A percentile compares a stretch with the other conserved stretches of the same genome.
phyloP scores from a whole-genome alignment of 352 stramenopile species.

The Globisporangium heterothallicum region DNA sequence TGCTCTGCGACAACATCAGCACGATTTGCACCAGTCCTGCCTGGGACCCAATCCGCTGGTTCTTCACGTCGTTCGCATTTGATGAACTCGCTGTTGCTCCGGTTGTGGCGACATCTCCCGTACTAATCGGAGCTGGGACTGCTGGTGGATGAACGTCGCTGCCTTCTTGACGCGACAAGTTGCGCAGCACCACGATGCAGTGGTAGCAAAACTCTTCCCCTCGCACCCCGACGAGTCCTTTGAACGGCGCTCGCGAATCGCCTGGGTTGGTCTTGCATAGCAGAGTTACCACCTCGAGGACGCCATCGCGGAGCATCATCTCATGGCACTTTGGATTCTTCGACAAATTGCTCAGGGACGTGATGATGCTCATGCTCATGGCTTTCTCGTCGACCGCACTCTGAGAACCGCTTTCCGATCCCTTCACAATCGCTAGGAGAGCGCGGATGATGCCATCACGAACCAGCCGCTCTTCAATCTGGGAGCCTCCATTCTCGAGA shows the following conservation, averaged over 20 bases:
- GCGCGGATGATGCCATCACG: slow-evolving; percentile 67
- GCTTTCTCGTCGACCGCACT: slow-evolving; percentile 23
- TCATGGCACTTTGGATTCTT: slow-evolving; percentile 57
- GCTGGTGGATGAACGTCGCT: neutral
- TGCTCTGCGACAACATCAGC: slow-evolving; percentile 48
- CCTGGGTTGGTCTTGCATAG: slow-evolving; percentile 40
- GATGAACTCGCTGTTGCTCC: neutral
- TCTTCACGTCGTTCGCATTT: slow-evolving; percentile 37
- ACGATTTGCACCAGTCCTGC: slow-evolving; percentile 46
- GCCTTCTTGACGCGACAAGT: slow-evolving; percentile 46
- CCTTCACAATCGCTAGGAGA: slow-evolving; percentile 53
- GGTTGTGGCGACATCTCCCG: neutral
- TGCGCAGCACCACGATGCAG: slow-evolving; percentile 56
- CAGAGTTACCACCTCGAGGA: slow-evolving; percentile 44
- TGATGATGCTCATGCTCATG: slow-evolving; percentile 58
- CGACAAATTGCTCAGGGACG: slow-evolving; percentile 61
- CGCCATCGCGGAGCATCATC: slow-evolving; percentile 68
- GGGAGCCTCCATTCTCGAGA: slow-evolving; percentile 19
- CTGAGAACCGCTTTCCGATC: slow-evolving; percentile 16
- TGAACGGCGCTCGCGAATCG: slow-evolving; percentile 42
- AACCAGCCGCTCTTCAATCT: slow-evolving; percentile 62
- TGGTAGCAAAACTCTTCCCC: slow-evolving; percentile 69
- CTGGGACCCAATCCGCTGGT: slow-evolving; percentile 48
- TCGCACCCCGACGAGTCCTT: slow-evolving; percentile 49
- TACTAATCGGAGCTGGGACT: neutral